Base-by-base conservation (phyloP, 352 stramenopile genomes). In the Globisporangium takayamanum region DNA sequence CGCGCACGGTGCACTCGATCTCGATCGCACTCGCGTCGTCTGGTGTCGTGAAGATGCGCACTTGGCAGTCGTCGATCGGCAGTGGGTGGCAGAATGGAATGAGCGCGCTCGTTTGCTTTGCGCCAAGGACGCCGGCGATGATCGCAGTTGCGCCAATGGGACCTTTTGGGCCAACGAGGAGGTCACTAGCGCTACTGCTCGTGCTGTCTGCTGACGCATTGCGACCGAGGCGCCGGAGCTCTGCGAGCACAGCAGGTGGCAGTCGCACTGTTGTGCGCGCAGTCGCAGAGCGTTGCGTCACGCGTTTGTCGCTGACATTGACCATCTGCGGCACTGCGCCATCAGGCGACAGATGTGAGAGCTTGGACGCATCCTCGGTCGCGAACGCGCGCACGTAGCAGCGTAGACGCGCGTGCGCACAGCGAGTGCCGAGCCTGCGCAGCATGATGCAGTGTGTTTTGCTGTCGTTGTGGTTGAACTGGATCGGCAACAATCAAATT, bases 71-170 rank as follows among this genome's bases (percentile, higher is more conserved):
- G 56, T 98, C 88, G 10, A 98, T 57, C 6, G 88, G 88, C 30
- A 98, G 68, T 22, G 92, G 89, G 70, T 98, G 94, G 69, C 94
- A 98, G 47, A 98, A 92, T 0, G 94, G 95, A 62, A 98, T 93
- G 16, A 98, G 73, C 16, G 89, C 58, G 62, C 87, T 97, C 52
- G 95, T 98, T 50, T 89, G 74, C 68, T 98, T 98, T 52, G 92
- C 92, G 25, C 79, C 92, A 66, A 97, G 82, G 20, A 98, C 95
- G 8, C 94, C 95, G 1, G 92, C 94, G 47, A 98, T 81, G 56
- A 96, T 87, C 5, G 95, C 95, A 5, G 89, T 98, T 46, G 84
- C 76, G 62, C 95, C 81, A 45, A 98, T 96, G 1, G 93, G 89
- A 6, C 95, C 95, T 60, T 98, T 92, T 14, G 80, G 77, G 7